Evolutionary conservation across 176 grass and related monocot species (phyloP).

Genomic region (Elaeis guineensis): DNA sequence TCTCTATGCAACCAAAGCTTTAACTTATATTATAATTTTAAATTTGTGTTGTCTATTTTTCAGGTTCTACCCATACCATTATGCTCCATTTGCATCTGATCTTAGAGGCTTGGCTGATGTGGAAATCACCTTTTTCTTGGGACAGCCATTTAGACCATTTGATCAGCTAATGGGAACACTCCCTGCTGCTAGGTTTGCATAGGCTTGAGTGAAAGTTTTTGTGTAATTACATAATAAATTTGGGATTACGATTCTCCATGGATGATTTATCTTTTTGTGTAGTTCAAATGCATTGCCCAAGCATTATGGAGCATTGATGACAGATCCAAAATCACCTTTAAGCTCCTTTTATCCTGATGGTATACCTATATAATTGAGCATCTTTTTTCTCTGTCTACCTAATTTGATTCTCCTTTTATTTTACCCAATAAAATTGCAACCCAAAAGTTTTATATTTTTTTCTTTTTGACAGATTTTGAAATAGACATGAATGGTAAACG

Average conservation of each 20-base stretch:
- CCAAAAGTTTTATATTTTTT: slow-evolving; percentile 19
- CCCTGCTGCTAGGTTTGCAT: slow-evolving; percentile 76
- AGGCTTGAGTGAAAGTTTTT: slow-evolving; percentile 4
- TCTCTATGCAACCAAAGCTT: background rate
- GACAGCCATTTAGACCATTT: slow-evolving; percentile 99
- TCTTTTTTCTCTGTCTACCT: no score
- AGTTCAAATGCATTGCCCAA: slow-evolving; percentile 92
- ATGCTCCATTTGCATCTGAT: slow-evolving; percentile 94
- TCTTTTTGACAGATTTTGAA: slow-evolving; percentile 64
- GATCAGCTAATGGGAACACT: slow-evolving; percentile 99
- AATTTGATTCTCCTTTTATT: no score
- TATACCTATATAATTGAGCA: background rate
- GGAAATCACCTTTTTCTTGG: slow-evolving; percentile 98
- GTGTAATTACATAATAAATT: no score
- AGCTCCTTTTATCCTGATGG: slow-evolving; percentile 90
- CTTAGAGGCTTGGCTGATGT: slow-evolving; percentile 76
- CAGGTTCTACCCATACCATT: slow-evolving; percentile 99
- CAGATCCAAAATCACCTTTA: slow-evolving; percentile 69
- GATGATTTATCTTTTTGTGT: slow-evolving; percentile 25
- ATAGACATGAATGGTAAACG: slow-evolving; percentile 99
- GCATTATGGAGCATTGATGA: slow-evolving; percentile 68
- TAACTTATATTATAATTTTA: no score
- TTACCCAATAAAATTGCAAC: no score
- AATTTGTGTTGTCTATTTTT: background rate
- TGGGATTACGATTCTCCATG: no score